Conservation (phyloP, 164 flowering plant genomes). For the Umbellularia californica region DNA sequence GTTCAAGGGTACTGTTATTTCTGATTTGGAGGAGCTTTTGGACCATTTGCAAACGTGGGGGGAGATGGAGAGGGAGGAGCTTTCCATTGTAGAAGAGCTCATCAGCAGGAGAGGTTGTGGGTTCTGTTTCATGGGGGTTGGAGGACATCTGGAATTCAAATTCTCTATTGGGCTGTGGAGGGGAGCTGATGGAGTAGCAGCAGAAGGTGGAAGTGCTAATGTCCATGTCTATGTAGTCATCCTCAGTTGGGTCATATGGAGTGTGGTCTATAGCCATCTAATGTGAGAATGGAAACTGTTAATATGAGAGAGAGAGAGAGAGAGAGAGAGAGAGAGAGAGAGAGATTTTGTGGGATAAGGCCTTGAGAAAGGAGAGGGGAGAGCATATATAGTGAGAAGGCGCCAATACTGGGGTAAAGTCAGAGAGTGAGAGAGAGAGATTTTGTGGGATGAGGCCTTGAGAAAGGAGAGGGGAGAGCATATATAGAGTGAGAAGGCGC, state of each 20-base stretch:
- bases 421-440: no score
- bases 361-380: constrained; percentile 1
- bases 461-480: constrained; percentile 16
- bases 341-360: no score
- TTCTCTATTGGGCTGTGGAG: constrained; percentile 39
- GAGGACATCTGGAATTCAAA: constrained; percentile 82
- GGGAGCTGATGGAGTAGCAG: constrained; percentile 23
- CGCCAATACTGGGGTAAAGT: constrained; percentile 13
- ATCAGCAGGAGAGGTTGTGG: constrained; percentile 67
- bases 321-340: no score
- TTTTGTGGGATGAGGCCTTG: no score
- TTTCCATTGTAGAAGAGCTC: constrained; percentile 91
- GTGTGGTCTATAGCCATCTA: constrained; percentile 10
- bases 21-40: constrained; percentile 44
- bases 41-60: constrained; percentile 79
- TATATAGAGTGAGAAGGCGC: constrained; percentile 32
- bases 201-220: constrained; percentile 34
- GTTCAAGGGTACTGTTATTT: constrained; percentile 7
- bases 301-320: no score
- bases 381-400: constrained; percentile 32
- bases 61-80: constrained; percentile 84
- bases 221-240: constrained; percentile 84
- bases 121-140: constrained; percentile 26
- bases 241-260: constrained; percentile 43
- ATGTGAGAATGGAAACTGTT: no score